A percentile compares a stretch with the other conserved stretches of the same genome.
Conservation (phyloP, 345 rosid species). For the Populus nigra region DNA sequence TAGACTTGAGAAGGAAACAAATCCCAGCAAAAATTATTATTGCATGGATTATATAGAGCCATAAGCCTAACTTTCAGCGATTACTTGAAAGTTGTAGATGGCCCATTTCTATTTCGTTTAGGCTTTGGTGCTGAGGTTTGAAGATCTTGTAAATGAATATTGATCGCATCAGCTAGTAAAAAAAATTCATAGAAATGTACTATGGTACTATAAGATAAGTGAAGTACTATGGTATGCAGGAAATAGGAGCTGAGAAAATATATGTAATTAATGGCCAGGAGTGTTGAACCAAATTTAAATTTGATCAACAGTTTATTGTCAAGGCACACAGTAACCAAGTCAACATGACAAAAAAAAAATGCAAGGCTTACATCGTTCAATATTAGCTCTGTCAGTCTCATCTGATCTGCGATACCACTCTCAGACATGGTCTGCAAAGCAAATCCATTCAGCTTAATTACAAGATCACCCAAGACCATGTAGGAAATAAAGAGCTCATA, state of each 20-base stretch:
- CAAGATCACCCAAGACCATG: not conserved
- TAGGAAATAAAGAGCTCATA: not conserved
- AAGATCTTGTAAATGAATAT: not conserved
- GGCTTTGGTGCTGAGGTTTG: not conserved
- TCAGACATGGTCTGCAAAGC: slow-evolving; percentile 71
- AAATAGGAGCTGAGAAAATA: not conserved
- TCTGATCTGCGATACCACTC: slow-evolving; percentile 90
- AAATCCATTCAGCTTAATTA: slow-evolving; percentile 8
- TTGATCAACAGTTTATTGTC: not conserved
- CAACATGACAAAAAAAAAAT: not conserved
- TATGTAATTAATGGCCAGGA: not conserved
- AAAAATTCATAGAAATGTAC: not conserved
- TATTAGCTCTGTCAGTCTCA: slow-evolving; percentile 70
- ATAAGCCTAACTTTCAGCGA: not conserved
- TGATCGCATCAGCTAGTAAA: not conserved
- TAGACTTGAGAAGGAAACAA: not conserved
- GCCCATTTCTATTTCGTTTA: not conserved
- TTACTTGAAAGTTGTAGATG: not conserved
- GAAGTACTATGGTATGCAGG: not conserved
- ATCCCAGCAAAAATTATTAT: not conserved
- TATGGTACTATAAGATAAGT: not conserved
- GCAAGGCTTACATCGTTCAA: slow-evolving; percentile 67
- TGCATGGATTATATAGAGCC: not conserved
- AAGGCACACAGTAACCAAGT: not conserved
- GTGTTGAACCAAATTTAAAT: not conserved